Base-by-base conservation (phyloP, 2,329 filamentous ascomycete species). In the Colletotrichum melonis region DNA sequence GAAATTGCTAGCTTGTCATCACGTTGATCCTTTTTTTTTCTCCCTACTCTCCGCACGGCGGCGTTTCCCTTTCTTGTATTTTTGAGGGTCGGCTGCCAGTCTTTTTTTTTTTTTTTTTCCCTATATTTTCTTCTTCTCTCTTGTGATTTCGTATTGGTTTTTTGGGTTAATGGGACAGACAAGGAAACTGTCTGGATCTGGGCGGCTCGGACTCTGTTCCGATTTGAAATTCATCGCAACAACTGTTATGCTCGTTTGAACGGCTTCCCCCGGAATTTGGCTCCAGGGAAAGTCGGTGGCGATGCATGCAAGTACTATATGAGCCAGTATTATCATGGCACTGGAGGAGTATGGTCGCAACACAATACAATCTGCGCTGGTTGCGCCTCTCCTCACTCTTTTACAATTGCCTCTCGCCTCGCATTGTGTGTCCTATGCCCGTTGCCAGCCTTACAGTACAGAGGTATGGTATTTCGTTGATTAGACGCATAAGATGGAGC, bases 131-230 rank as follows among this genome's bases (percentile, higher is more conserved):
- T 42, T 22, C 8, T 49, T 49, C 19, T 46, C 7, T 49, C 42
- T 11, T 49, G n/a, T 19, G 19, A 19, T 19, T 57, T 26, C 22
- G 14, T 32, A 24, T 22, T 9, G 49, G 49, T 32, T 67, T 32
- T 32, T 59, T 58, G 49, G 59, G 70, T 42, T 62, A 57, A 62
- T 49, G 59, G 59, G 65, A 38, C 49, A 30, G 35, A 38, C 35
- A 56, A n/a, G 60, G 60, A 22, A 22, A 60, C 54, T 62, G 54
- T 69, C 60, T 62, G 6, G 32, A 46, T 66, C 55, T 59, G 66
- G 70, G 67, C 56, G 71, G 67, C 60, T 71, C 60, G 71, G 71
- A 71, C 71, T 57, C 55, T 60, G 71, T 73, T 49, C 71, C 71
- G 71, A 66, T 66, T 66, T 73, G 71, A 70, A 46, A 66, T 62